phyloP scores from a whole-genome alignment of 129 eudicot genomes.

The Chrysanthemum seticuspe region DNA sequence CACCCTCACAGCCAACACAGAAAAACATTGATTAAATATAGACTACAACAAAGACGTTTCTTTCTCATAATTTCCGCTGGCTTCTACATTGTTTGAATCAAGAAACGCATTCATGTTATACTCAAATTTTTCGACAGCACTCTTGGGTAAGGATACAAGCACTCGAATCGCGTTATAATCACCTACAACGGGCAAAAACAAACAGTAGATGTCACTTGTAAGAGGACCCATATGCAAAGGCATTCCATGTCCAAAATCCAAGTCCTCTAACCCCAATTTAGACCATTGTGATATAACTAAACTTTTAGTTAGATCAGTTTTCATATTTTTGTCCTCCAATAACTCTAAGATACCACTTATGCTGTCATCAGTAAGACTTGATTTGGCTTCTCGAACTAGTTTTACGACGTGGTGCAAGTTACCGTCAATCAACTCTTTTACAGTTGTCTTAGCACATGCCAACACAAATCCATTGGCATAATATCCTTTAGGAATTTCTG shows the following conservation, averaged over 20 bases:
- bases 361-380: slow-evolving; percentile 37
- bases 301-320: slow-evolving; percentile 61
- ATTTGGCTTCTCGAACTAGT: slow-evolving; percentile 74
- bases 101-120: slow-evolving; percentile 55
- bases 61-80: slow-evolving; percentile 10
- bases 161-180: slow-evolving; percentile 57
- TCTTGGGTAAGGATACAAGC: slow-evolving; percentile 70
- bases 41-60: background rate
- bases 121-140: slow-evolving; percentile 54
- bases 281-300: slow-evolving; percentile 96
- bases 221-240: slow-evolving; percentile 82
- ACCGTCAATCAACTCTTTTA: slow-evolving; percentile 41
- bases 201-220: slow-evolving; percentile 78
- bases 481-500: slow-evolving; percentile 65
- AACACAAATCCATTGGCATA: slow-evolving; percentile 87
- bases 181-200: slow-evolving; percentile 67
- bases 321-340: slow-evolving; percentile 54
- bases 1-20: slow-evolving; percentile 4
- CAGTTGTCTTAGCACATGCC: slow-evolving; percentile 74
- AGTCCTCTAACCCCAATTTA: slow-evolving; percentile 67
- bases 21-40: background rate
- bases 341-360: slow-evolving; percentile 51
- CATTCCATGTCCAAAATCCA: slow-evolving; percentile 87
- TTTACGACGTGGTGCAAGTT: slow-evolving; percentile 49
- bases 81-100: slow-evolving; percentile 32